Base-by-base conservation (phyloP, 2,329 filamentous ascomycete genomes). In the Pseudocercospora crystallina region DNA sequence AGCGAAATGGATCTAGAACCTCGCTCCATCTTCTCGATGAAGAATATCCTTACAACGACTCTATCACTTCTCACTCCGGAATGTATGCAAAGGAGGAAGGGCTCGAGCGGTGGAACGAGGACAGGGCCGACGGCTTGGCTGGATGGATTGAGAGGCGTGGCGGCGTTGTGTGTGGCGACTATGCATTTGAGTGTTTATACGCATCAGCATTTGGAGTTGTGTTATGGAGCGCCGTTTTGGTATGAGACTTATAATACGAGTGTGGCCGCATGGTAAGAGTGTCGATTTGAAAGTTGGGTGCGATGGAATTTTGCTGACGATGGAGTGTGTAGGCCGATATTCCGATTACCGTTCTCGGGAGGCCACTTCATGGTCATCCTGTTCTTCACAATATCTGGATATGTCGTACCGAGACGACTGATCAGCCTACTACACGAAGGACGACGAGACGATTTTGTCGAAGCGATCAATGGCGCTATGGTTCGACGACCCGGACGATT, bases 101-200 rank as follows among this genome's bases (percentile, higher is more conserved):
- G 20, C 20, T 26, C 20, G 20, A 26, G 20, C 7, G 20, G 20
- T 26, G 20, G 20, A 7, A 26, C 4, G 4, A 26, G 20, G 20
- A 26, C 20, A 7, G 55, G 53, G 5, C 38, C 52, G 14, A 84
- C 81, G 2, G 80, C 80, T 26, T 83, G 80, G 58, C 74, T 84
- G 11, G 84, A 87, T 59, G 84, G 84, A 11, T 70, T 87, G 11
- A 73, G 84, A 57, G 84, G 84, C 2, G 84, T 86, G 53, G 83
- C 83, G 8, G 82, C 84, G 3, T 75, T 87, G 31, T 64, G 85
- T 14, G 84, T 87, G 12, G 86, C 84, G 65, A 73, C 79, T 57
- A 80, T 84, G 54, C 81, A 85, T 66, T 74, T 84, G 64, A 68
- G 78, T 55, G 58, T 65, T 5, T 83, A 80, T 78, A 76, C 74